Evolutionary conservation across 306 rosid species (phyloP), one percentile per base, ranked within the genome.

Genomic region (Malus asiatica): DNA sequence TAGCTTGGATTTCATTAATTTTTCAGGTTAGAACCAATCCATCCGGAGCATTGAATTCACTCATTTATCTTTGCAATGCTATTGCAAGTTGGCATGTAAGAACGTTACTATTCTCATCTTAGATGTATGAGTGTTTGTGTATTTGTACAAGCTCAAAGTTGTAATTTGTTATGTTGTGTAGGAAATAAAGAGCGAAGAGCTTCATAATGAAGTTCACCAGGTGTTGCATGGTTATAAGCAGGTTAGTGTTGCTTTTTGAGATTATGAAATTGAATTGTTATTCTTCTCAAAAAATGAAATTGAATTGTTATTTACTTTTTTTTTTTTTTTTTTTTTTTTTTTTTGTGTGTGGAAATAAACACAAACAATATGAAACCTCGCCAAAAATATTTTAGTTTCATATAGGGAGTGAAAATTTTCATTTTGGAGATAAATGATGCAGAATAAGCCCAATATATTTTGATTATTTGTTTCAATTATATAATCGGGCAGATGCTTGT

Each of bases 71-170:
- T 89, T 96, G 96, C 87, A 88, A 85, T 86, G 99, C 99, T 46
- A 89, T 96, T 83, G 99, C 98, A 75, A 96, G 99, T 88, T 96
- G 99, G 99, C 92, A 96, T 80, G 99, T 96, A 90, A 83, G 99
- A 76, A 75, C 81, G 33, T 72, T 63, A 23, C 32, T 46, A 18
- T 55, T 29, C 51, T 77, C 78, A 58, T 74, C 53, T 57, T 23
- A 60, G 72, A 27, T 77, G 64, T 57, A 59, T 20, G 25, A 71
- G 75, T 20, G 42, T 62, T 55, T 29, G 23, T 64, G 13, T 73
- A 73, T 59, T 83, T 59, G n/a, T 16, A 70, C 75, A 78, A 78
- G 45, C 48, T 72, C 25, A 69, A 79, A 70, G 55, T 74, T 32
- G 57, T 83, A 67, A 71, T 59, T 75, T 70, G 11, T 20, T 61